phyloP scores from a whole-genome alignment of 345 rosid genomes.

The Zanthoxylum bungeanum region DNA sequence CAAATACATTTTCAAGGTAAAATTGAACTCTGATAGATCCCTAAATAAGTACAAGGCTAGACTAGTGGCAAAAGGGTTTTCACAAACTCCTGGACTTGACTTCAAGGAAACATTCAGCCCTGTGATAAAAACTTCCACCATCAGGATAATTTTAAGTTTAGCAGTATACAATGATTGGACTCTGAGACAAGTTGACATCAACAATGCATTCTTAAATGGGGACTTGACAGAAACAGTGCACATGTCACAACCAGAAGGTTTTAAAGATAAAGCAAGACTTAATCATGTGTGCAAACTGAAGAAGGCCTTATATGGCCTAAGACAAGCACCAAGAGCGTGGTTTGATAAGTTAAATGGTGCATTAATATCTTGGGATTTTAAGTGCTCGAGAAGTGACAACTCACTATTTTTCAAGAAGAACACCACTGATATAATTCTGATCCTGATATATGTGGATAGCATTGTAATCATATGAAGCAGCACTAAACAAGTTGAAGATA shows the following conservation, averaged over 20 bases:
- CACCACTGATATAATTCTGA: accelerated
- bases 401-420: not conserved
- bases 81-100: not conserved
- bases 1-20: not conserved
- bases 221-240: not conserved
- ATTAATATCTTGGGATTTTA: not conserved
- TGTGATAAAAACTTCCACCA: too few species aligned
- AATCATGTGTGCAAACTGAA: not conserved
- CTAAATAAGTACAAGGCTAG: not conserved
- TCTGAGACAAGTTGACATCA: not conserved
- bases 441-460: not conserved
- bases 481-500: accelerated
- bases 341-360: not conserved
- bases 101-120: too few species aligned
- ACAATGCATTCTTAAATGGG: not conserved
- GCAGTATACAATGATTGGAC: not conserved
- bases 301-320: not conserved
- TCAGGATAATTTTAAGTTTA: too few species aligned
- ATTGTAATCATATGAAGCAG: not conserved
- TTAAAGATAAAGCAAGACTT: not conserved
- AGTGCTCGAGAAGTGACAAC: accelerated
- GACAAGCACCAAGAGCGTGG: not conserved
- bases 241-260: not conserved
- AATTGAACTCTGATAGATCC: not conserved
- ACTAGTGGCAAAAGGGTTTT: not conserved